These are phyloP conservation scores for barley (Hordeum vulgare) DNA, from an alignment of 176 grass and related monocot species.

Conservation along the genomic window DNA sequence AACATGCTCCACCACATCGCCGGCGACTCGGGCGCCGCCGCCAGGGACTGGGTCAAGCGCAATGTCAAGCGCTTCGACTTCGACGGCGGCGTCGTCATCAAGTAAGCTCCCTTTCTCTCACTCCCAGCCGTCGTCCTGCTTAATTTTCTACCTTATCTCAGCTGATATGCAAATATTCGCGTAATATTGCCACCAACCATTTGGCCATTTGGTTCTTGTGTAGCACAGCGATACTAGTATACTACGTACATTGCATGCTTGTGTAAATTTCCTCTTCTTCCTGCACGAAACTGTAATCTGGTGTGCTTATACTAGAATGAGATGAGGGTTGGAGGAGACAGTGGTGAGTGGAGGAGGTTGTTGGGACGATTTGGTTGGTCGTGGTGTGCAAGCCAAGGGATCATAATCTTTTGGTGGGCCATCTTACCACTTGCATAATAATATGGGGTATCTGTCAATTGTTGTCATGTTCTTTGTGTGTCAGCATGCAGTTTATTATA, in stretches of 20 bases:
- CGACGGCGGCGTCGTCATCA: constrained; percentile 70
- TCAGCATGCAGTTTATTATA: too few species aligned
- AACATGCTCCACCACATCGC: constrained; percentile 55
- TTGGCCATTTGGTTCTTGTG: neutral
- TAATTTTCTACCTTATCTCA: neutral
- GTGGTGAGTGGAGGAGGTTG: too few species aligned
- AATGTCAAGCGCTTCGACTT: constrained; percentile 75
- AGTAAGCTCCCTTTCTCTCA: constrained; percentile 12
- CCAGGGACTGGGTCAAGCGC: constrained; percentile 65
- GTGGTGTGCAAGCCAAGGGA: too few species aligned
- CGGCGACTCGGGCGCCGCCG: constrained; percentile 19
- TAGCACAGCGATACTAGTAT: too few species aligned
- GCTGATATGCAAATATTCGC: neutral
- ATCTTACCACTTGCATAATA: too few species aligned
- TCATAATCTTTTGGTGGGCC: too few species aligned
- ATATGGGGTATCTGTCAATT: too few species aligned
- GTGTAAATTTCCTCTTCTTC: neutral
- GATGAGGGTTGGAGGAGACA: too few species aligned
- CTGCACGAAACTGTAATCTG: neutral
- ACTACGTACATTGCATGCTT: neutral
- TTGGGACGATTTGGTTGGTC: too few species aligned
- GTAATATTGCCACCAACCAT: neutral
- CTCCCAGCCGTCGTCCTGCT: neutral
- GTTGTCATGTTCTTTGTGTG: too few species aligned
- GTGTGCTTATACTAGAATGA: neutral